Base-by-base conservation (phyloP, 371 early-diverging fungal species). In the Mortierella sp. region DNA sequence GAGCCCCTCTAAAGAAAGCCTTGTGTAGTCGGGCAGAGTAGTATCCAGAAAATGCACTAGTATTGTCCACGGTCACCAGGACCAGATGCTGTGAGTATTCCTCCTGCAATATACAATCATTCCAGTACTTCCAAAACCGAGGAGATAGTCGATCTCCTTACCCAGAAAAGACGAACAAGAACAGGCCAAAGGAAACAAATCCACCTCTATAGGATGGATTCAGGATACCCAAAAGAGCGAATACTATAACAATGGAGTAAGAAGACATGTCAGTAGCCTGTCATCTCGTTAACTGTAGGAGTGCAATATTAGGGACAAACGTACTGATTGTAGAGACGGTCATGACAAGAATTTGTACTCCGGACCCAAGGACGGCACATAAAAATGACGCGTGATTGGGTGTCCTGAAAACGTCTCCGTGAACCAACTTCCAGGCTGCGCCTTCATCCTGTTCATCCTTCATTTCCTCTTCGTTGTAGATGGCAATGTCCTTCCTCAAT, bases 361-460 rank as follows among this genome's bases (percentile, higher is more conserved):
- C 94, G 14, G 86, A 89, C n/a, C 95, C 95, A 48, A 94, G 55
- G 28, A 94, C 66, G 4, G 92, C 91, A 17, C 91, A 86, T 55
- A 95, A 76, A 25, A 91, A 68, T 50, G 85, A 84, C 28, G 84
- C 73, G 28, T 83, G 79, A 27, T 57, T 63, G 0, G 94, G 94
- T 2, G 92, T 82, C 14, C 94, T 79, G 71, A 94, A 92, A 19
- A 94, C 92, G 74, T 96, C 95, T 19, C 94, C 96, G 56, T 96
- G 96, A n/a, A 96, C 88, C 53, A 95, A 82, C 71, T 96, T 96
- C 96, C 96, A 96, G 17, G 93, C 93, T 77, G 92, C 88, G 3
- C 90, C 93, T 64, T 96, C 95, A 63, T 96, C 95, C 47, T 89
- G 91, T 54, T 92, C 96, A 40, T 95, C 96, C 83, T 88, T 77